Evolutionary conservation across 352 stramenopile species (phyloP), one percentile per base, ranked within the genome.

Genomic region (Plasmopara viticola): DNA sequence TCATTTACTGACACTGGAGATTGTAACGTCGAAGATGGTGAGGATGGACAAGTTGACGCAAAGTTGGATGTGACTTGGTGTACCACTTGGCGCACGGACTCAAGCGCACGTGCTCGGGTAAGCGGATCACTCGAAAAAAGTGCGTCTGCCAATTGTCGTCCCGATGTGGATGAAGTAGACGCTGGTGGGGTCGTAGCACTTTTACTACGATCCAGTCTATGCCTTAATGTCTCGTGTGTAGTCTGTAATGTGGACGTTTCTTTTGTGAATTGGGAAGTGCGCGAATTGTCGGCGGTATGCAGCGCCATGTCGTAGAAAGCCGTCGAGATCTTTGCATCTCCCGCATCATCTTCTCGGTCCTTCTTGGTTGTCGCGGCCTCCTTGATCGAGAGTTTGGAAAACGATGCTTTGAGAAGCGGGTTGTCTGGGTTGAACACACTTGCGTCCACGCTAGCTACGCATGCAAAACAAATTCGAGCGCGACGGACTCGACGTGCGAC

Each of bases 381-480:
- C 40, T 33, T n/a, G 39, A 43, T 57, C 5, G 58, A 63, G 43
- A 25, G 52, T 47, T 38, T 58, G 6, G 44, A 31, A 2, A 72
- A 54, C 13, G 60, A 58, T 2, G 56, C 25, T 12, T 66, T 41
- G 30, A 73, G 34, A 6, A 68, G 53, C 14, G 63, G 56, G 9
- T 64, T 58, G 3, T 64, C 53, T n/a, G 66, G 56, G 17, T 78
- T 62, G 38, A 77, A 78, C 8, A 71, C 64, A 44, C 61, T 66
- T 9, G 55, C 72, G 47, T 85, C 73, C 15, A 84, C 72, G 12
- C 69, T 75, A 28, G 72, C 73, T 28, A 85, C 70, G 18, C 76
- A 87, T 4, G 66, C 48, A 44, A 72, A 84, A 48, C 79, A 90
- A 48, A 87, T 67, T 44, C 79, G 76, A 47, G 67, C 75, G 38